phyloP scores from a whole-genome alignment of 116 monocot species.

The Cymodocea nodosa region DNA sequence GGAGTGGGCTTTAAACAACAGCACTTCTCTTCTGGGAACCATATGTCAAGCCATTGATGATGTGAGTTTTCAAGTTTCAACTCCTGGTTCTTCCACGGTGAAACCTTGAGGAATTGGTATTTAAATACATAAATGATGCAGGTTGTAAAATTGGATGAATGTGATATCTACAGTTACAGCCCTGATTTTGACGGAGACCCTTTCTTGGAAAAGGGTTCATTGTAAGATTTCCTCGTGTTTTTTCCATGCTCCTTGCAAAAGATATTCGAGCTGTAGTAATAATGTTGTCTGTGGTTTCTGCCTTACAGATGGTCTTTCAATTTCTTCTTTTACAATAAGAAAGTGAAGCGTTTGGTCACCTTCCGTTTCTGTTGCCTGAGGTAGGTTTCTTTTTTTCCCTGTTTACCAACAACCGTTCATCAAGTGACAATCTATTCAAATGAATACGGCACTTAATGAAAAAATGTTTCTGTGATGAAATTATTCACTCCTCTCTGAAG shows the following conservation, averaged over 20 bases:
- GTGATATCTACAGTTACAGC: slow-evolving; percentile 89
- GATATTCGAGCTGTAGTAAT: not conserved
- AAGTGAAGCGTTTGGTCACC: slow-evolving; percentile 83
- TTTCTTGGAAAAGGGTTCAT: slow-evolving; percentile 60
- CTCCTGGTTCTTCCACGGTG: not conserved
- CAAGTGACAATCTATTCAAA: too few species aligned
- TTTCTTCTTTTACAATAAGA: slow-evolving; percentile 94
- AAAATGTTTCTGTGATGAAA: not conserved
- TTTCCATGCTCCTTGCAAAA: not conserved
- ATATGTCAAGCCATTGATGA: slow-evolving; percentile 71
- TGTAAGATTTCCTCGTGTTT: slow-evolving; percentile 29
- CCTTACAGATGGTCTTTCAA: slow-evolving; percentile 82
- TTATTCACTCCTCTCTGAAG: not conserved
- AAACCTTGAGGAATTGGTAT: not conserved
- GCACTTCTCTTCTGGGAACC: slow-evolving; percentile 51
- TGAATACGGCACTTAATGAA: too few species aligned
- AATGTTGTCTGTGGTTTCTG: slow-evolving; percentile 1
- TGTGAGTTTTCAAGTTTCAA: slow-evolving; percentile 18
- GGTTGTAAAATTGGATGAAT: slow-evolving; percentile 70
- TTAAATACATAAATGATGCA: slow-evolving; percentile 13
- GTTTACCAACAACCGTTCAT: not conserved
- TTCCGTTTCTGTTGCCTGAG: slow-evolving; percentile 76
- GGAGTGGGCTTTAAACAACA: slow-evolving; percentile 63
- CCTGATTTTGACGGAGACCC: slow-evolving; percentile 83
- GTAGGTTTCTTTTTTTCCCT: slow-evolving; percentile 14